These are phyloP conservation scores for Beta lomatogona DNA, from an alignment of 179 eudicot genomes.

Conservation along the genomic window DNA sequence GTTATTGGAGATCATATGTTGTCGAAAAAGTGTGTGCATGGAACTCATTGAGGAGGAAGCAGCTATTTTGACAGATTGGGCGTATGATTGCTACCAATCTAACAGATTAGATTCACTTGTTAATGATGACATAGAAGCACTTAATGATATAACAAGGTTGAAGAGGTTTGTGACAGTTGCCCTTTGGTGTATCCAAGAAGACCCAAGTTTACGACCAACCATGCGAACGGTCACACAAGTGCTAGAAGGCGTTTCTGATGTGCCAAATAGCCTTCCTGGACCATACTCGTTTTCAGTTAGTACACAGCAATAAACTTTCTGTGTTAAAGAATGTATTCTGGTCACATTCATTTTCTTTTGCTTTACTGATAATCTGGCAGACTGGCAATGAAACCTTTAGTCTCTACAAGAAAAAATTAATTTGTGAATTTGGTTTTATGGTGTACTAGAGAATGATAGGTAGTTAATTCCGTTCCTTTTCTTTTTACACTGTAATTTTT, in stretches of 20 bases:
- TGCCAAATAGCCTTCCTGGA: slow-evolving; percentile 26
- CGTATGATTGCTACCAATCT: slow-evolving; percentile 31
- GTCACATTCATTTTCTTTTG: not conserved
- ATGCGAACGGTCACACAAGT: slow-evolving; percentile 37
- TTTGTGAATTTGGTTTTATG: too few species aligned
- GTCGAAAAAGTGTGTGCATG: slow-evolving; percentile 31
- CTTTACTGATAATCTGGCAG: too few species aligned
- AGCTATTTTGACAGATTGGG: slow-evolving; percentile 40
- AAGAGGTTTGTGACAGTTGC: slow-evolving; percentile 32
- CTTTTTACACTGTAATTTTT: not conserved
- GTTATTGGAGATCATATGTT: slow-evolving; percentile 42
- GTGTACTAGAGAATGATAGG: too few species aligned
- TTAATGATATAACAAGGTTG: slow-evolving; percentile 22
- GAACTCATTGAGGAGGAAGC: slow-evolving; percentile 14
- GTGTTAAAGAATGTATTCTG: not conserved
- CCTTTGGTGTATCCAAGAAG: slow-evolving; percentile 45
- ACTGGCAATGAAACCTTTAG: too few species aligned
- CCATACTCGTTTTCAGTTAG: slow-evolving; percentile 4
- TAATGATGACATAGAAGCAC: slow-evolving; percentile 26
- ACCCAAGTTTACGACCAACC: slow-evolving; percentile 36
- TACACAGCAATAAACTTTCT: not conserved
- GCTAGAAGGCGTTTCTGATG: slow-evolving; percentile 40
- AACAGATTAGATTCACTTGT: slow-evolving; percentile 24
- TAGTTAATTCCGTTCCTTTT: not conserved
- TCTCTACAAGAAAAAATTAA: too few species aligned